Percentiles rank a stretch among this genome's conserved stretches.
phyloP scores from a whole-genome alignment of 768 basidiomycete genomes.

The Asterophora parasitica region DNA sequence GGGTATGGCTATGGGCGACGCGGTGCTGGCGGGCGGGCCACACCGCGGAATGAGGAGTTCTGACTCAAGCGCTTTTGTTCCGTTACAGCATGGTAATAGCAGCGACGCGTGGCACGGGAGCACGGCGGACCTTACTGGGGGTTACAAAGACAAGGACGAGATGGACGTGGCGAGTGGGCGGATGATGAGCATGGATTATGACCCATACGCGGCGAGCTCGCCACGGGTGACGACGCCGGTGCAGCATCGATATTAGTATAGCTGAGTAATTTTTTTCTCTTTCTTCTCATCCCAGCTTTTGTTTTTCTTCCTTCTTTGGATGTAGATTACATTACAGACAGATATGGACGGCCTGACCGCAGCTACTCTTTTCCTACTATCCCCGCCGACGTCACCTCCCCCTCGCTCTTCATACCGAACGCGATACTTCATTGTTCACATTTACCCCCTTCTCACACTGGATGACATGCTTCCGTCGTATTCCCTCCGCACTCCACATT shows the following conservation, averaged over 20 bases:
- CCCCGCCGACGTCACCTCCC: not conserved
- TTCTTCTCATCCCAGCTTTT: not conserved
- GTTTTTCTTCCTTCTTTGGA: not conserved
- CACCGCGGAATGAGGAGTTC: conserved; percentile 39
- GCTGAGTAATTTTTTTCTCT: conserved; percentile 9
- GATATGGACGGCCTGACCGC: conserved; percentile 7
- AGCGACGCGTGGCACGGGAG: conserved; percentile 59
- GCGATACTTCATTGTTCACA: not conserved
- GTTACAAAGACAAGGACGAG: conserved; percentile 28
- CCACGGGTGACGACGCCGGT: conserved; percentile 10
- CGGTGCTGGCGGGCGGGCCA: conserved; percentile 18
- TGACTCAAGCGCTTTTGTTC: conserved; percentile 67
- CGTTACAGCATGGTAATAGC: conserved; percentile 59
- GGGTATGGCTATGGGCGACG: conserved; percentile 6
- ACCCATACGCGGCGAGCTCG: conserved; percentile 27
- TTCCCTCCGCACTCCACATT: not conserved
- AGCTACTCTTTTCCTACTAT: not conserved
- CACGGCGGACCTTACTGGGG: conserved; percentile 36
- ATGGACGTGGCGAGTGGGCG: conserved; percentile 17
- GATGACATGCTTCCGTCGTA: conserved; percentile 1
- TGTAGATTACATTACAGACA: too few species aligned
- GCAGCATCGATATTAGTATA: conserved; percentile 12
- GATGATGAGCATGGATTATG: conserved; percentile 29
- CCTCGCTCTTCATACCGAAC: not conserved
- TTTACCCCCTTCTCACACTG: not conserved